Base-by-base conservation (phyloP, 2,329 filamentous ascomycete species). In the Aspergillus sp. region DNA sequence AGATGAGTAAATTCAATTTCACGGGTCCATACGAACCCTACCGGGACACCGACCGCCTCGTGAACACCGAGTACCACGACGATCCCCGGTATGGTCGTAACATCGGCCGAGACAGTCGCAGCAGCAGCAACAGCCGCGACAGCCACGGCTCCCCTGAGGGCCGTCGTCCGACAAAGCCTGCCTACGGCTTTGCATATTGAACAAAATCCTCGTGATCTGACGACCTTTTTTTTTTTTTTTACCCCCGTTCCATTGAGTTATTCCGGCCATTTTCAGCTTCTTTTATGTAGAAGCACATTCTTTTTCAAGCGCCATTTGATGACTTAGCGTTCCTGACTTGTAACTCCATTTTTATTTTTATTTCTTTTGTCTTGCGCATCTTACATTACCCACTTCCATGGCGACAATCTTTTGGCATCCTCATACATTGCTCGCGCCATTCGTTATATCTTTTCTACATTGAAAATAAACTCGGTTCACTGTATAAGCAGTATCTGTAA, bases 1-100 rank as follows among this genome's bases (percentile, higher is more conserved):
- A 75, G 39, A 71, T 73, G 64, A 75, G 70, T 66, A 74, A 74
- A 39, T 75, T 76, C 66, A 77, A 77, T 63, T 70, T 67, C 59
- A 69, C 71, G 9, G 67, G 69, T 12, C 73, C 74, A 2, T 77
- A 76, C 55, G 74, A 76, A 55, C 67, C 75, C 17, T 78, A 74
- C 58, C 67, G 69, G n/a, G 72, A 76, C 48, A 72, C 70, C 5
- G 73, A 76, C 22, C 64, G 65, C 8, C 53, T 77, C 53, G 69
- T 76, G 5, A 60, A 63, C 17, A 53, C 67, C 17, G 66, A 68
- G 26, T 68, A 71, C 30, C 61, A 61, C 13, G 60, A 65, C n/a
- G 67, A 69, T 43, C 48, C 61, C 24, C 60, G 53, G 13, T 66
- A 69, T 54, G 62, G 56, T 53, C 68, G 71, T 48, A 68, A 58